Conservation (phyloP, 306 rosid genomes). For the Notholithocarpus densiflorus region DNA sequence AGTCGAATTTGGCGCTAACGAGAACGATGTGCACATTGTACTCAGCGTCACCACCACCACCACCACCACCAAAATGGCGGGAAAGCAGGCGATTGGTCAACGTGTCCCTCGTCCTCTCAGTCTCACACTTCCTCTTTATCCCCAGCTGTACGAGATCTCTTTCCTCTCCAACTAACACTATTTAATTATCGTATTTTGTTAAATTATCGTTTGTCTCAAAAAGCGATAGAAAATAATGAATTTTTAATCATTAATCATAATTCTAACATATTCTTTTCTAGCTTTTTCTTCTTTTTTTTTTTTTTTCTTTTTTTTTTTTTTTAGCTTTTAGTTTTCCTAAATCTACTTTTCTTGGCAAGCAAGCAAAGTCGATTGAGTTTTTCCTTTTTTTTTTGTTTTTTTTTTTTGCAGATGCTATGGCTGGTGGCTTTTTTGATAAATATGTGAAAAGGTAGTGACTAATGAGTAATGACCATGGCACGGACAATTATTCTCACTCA, state of each 20-base stretch:
- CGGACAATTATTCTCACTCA: background rate
- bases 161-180: background rate
- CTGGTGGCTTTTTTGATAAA: conserved; percentile 58
- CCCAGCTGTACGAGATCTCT: conserved; percentile 45
- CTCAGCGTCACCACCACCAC: too few species aligned
- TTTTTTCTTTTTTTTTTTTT: background rate
- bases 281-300: background rate
- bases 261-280: background rate
- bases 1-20: too few species aligned
- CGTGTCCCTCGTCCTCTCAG: conserved; percentile 45
- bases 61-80: conserved; percentile 44
- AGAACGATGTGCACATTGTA: conserved; percentile 43
- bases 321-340: too few species aligned
- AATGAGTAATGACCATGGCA: background rate
- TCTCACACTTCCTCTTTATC: conserved; percentile 43
- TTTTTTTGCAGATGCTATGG: conserved; percentile 52
- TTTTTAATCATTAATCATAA: too few species aligned
- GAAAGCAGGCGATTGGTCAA: conserved; percentile 69
- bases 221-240: background rate
- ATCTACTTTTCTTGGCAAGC: background rate
- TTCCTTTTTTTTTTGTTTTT: background rate
- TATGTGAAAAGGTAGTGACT: conserved; percentile 61
- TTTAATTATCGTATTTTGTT: too few species aligned
- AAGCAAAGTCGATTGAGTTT: background rate
- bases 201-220: too few species aligned